Percentiles rank a stretch among this genome's conserved stretches.
These are phyloP conservation scores for Suillus cothurnatus DNA, from an alignment of 768 basidiomycete species.

Conservation along the genomic window DNA sequence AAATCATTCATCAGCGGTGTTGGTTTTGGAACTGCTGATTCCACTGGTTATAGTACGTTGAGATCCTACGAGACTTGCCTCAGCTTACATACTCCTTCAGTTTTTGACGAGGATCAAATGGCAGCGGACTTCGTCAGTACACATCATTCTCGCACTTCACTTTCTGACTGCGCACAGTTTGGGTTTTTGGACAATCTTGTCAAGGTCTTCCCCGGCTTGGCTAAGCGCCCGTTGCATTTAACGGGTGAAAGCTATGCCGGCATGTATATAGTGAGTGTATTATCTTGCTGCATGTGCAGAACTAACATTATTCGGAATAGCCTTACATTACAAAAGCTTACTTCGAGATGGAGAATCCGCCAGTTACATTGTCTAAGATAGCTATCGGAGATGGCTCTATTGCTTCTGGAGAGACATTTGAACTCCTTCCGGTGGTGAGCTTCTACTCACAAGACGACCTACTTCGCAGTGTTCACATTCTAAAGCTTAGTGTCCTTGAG, in stretches of 20 bases:
- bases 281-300: background rate
- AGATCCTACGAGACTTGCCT: background rate
- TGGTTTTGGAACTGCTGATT: slow-evolving; percentile 68
- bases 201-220: slow-evolving; percentile 72
- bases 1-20: slow-evolving; percentile 43
- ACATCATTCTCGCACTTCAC: slow-evolving; percentile 7
- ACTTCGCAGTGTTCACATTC: slow-evolving; percentile 5
- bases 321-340: slow-evolving; percentile 78
- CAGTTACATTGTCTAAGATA: slow-evolving; percentile 67
- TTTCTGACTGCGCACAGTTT: slow-evolving; percentile 44
- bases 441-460: background rate
- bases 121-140: slow-evolving; percentile 49
- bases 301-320: slow-evolving; percentile 33
- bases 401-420: slow-evolving; percentile 50
- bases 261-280: slow-evolving; percentile 57
- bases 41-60: slow-evolving; percentile 56
- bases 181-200: slow-evolving; percentile 73
- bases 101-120: slow-evolving; percentile 67
- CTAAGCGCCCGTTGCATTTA: slow-evolving; percentile 64
- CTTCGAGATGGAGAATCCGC: slow-evolving; percentile 62
- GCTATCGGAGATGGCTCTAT: slow-evolving; percentile 73
- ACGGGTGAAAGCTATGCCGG: slow-evolving; percentile 81
- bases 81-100: slow-evolving; percentile 28
- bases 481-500: slow-evolving; percentile 57
- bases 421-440: slow-evolving; percentile 57